Evolutionary conservation across 257 asterid species (phyloP).

Genomic region (Scutellaria baicalensis): DNA sequence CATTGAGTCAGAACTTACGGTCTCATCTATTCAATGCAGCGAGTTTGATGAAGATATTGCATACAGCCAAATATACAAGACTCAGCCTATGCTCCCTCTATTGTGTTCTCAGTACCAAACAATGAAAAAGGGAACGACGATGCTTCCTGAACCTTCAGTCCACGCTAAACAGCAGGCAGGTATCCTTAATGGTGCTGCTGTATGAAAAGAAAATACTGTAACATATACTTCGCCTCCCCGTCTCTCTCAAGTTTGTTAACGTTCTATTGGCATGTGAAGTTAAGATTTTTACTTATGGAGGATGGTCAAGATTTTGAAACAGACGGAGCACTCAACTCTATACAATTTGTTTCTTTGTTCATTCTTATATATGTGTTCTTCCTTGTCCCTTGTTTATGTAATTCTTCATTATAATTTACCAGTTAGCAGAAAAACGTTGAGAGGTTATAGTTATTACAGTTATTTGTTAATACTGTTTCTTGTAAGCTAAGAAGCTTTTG

Average conservation of each 20-base stretch:
- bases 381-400: conserved; percentile 1
- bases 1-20: conserved; percentile 33
- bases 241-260: conserved; percentile 14
- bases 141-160: conserved; percentile 50
- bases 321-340: too few relatives aligned
- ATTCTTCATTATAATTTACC: not conserved
- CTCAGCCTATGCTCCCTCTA: conserved; percentile 66
- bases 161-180: conserved; percentile 34
- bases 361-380: conserved; percentile 9
- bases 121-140: conserved; percentile 39
- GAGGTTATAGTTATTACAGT: not conserved
- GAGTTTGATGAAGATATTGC: conserved; percentile 73
- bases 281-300: not conserved
- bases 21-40: conserved; percentile 21
- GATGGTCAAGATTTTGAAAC: conserved; percentile 8
- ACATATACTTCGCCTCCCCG: not conserved
- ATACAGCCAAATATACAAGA: conserved; percentile 67
- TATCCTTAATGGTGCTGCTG: conserved; percentile 31
- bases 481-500: not conserved
- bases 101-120: conserved; percentile 52
- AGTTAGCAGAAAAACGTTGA: not conserved
- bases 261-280: conserved; percentile 18
- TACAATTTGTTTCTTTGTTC: conserved; percentile 6
- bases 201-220: not conserved
- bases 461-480: not conserved